phyloP scores from a whole-genome alignment of 1,139 yeast species.

The Casaregolazyma lundiana region DNA sequence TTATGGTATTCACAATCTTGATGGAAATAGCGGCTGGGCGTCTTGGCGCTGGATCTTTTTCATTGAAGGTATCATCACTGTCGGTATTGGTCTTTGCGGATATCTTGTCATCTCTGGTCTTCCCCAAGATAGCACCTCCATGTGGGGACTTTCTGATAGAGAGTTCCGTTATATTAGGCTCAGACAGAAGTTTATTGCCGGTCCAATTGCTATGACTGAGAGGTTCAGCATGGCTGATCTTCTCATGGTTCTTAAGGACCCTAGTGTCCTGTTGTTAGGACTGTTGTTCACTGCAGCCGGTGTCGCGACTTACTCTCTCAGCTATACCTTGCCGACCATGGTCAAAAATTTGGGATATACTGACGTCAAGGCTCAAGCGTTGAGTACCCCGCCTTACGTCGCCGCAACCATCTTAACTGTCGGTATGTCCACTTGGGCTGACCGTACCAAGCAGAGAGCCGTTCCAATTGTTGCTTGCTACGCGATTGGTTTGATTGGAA shows the following conservation, averaged over 20 bases:
- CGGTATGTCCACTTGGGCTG: constrained; percentile 7
- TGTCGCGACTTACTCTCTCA: constrained; percentile 24
- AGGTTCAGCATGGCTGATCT: constrained; percentile 21
- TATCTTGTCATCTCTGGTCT: constrained; percentile 48
- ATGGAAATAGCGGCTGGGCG: constrained; percentile 31
- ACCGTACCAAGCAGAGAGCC: not conserved
- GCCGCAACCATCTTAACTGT: constrained; percentile 30
- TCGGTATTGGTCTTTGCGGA: constrained; percentile 45
- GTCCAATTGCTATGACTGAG: constrained; percentile 7
- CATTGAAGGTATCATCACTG: constrained; percentile 55
- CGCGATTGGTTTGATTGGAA: constrained; percentile 3
- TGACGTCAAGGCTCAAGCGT: constrained; percentile 24
- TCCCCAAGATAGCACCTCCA: constrained; percentile 37
- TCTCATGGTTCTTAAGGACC: constrained; percentile 31
- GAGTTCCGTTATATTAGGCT: constrained; percentile 8
- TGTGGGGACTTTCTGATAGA: constrained; percentile 9
- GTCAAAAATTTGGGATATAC: constrained; percentile 32
- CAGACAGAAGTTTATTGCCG: constrained; percentile 2
- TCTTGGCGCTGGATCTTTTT: constrained; percentile 61
- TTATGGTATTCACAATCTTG: constrained; percentile 35
- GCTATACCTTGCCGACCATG: constrained; percentile 32
- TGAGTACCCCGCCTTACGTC: constrained; percentile 37
- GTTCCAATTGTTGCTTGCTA: constrained; percentile 6
- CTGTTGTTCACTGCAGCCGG: constrained; percentile 17
- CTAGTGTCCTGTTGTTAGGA: constrained; percentile 27